Conservation (phyloP, 306 rosid genomes). For the Lathyrus oleraceus region DNA sequence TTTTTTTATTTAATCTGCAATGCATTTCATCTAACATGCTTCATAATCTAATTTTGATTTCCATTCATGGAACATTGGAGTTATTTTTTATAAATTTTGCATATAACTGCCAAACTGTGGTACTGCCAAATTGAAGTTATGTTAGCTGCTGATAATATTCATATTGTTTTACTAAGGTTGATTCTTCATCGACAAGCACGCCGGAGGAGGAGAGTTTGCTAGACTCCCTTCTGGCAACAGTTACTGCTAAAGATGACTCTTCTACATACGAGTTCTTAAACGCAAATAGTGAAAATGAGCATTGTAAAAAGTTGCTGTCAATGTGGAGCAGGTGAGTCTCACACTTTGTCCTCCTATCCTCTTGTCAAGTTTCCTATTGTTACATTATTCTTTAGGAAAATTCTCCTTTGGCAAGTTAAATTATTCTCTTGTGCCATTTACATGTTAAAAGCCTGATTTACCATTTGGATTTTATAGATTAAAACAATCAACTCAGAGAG, state of each 20-base stretch:
- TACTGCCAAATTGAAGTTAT: not conserved
- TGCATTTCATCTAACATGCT: slow-evolving; percentile 5
- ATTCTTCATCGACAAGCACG: slow-evolving; percentile 47
- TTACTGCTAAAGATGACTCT: slow-evolving; percentile 44
- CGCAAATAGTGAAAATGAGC: slow-evolving; percentile 52
- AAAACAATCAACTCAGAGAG: slow-evolving; percentile 63
- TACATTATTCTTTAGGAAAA: not conserved
- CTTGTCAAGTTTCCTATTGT: not conserved
- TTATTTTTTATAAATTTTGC: not conserved
- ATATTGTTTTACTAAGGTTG: slow-evolving; percentile 46
- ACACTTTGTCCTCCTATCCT: not conserved
- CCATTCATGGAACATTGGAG: not conserved
- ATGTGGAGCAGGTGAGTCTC: slow-evolving; percentile 71
- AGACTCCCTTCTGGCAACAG: slow-evolving; percentile 59
- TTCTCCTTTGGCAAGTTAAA: too few species aligned
- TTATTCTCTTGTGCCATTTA: too few species aligned
- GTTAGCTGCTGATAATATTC: slow-evolving; percentile 14
- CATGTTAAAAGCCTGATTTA: slow-evolving; percentile 1
- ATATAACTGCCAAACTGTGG: not conserved
- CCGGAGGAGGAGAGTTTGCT: slow-evolving; percentile 58
- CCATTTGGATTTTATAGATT: slow-evolving; percentile 56
- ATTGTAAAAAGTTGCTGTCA: slow-evolving; percentile 59
- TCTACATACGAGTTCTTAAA: slow-evolving; percentile 59
- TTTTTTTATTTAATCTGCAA: not conserved
- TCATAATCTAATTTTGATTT: not conserved